Conservation (phyloP, 1,284 basidiomycete species). For the Rhodofomes roseus region DNA sequence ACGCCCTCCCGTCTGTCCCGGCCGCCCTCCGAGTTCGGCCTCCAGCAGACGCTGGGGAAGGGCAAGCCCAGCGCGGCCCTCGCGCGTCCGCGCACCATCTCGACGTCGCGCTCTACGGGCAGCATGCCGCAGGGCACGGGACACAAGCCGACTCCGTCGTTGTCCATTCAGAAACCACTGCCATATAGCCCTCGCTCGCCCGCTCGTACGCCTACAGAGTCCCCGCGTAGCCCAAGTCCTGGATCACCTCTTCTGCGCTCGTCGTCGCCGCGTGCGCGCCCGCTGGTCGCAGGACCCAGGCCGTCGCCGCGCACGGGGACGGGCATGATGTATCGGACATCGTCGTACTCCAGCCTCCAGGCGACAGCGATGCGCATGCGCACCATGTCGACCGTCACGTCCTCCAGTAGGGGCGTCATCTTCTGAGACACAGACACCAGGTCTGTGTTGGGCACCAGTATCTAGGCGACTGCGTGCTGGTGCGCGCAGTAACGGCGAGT, state of each 20-base stretch:
- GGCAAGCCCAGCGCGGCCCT: not conserved
- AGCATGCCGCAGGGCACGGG: not conserved
- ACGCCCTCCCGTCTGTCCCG: conserved; percentile 7
- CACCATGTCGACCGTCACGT: conserved; percentile 13
- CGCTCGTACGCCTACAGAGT: not conserved
- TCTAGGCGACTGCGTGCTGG: not conserved
- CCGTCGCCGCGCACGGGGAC: conserved; percentile 27
- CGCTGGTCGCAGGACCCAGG: conserved; percentile 12
- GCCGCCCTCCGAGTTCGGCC: not conserved
- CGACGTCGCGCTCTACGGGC: conserved; percentile 11
- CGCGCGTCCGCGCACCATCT: conserved; percentile 15
- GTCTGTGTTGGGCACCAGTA: not conserved
- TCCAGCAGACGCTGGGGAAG: not conserved
- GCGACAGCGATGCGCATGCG: conserved; percentile 17
- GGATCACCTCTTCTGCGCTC: not conserved
- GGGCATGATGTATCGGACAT: conserved; percentile 28
- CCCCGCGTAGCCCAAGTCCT: not conserved
- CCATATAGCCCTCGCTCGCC: not conserved
- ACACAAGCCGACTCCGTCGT: not conserved
- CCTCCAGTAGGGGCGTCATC: conserved; percentile 15
- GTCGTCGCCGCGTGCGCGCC: conserved; percentile 3
- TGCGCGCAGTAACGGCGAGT: not conserved
- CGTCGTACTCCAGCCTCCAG: conserved; percentile 23
- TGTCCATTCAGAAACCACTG: not conserved
- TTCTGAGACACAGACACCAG: not conserved